These are phyloP conservation scores for Penicillium riverlandense DNA, from an alignment of 495 filamentous ascomycete species.

Conservation along the genomic window DNA sequence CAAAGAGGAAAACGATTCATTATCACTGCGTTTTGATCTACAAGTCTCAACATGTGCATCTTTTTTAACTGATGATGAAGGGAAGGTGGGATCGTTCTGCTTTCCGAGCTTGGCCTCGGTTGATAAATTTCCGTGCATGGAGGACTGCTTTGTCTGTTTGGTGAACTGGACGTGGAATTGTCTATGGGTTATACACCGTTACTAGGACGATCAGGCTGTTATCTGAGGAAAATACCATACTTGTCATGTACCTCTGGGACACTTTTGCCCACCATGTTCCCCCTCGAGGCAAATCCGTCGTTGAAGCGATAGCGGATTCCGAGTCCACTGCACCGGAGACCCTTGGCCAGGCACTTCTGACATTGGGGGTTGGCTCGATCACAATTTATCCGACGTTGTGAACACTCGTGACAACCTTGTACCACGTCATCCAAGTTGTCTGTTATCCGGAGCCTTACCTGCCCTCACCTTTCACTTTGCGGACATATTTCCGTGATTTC, in stretches of 20 bases:
- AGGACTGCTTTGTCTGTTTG: too few relatives aligned
- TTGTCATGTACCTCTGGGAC: too few relatives aligned
- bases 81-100: too few relatives aligned
- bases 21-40: too few relatives aligned
- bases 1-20: too few relatives aligned
- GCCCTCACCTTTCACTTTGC: conserved; percentile 3
- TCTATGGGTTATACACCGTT: too few relatives aligned
- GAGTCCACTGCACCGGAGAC: conserved; percentile 3
- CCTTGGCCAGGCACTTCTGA: conserved; percentile 3
- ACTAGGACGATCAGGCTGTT: too few relatives aligned
- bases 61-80: too few relatives aligned
- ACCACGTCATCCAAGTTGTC: neutral
- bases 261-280: neutral
- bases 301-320: conserved; percentile 4
- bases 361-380: conserved; percentile 3
- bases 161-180: too few relatives aligned
- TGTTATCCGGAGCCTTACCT: neutral
- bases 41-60: too few relatives aligned
- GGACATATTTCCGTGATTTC: neutral
- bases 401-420: conserved; percentile 9
- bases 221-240: neutral
- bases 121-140: too few relatives aligned
- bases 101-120: too few relatives aligned
- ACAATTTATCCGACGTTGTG: conserved; percentile 7
- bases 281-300: neutral